phyloP scores from a whole-genome alignment of 106 monocot genomes.

The Acorus calamus region DNA sequence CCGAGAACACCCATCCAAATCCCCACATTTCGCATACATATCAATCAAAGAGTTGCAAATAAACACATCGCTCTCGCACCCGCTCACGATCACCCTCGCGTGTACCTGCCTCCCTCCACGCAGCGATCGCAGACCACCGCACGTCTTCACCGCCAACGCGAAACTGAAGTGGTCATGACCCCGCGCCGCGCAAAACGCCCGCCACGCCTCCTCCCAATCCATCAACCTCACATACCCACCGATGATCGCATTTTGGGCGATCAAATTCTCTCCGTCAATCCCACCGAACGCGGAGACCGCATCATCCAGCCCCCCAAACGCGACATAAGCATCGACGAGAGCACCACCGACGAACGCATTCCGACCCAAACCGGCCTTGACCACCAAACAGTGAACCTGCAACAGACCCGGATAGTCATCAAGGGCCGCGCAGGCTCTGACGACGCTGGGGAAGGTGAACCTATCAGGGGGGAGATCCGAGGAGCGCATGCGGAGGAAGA shows the following conservation, averaged over 20 bases:
- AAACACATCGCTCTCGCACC: constrained; percentile 11
- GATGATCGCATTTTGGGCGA: constrained; percentile 8
- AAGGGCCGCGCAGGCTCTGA: constrained; percentile 8
- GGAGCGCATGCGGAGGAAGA: constrained; percentile 8
- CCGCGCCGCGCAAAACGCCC: constrained; percentile 1
- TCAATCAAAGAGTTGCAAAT: constrained; percentile 18
- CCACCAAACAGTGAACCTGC: constrained; percentile 13
- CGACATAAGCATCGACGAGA: constrained; percentile 9
- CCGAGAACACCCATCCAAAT: not conserved
- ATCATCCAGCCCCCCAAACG: constrained; percentile 10
- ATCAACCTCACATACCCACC: constrained; percentile 8
- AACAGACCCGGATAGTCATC: not conserved
- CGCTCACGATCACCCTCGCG: constrained; percentile 4
- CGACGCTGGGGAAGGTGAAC: constrained; percentile 22
- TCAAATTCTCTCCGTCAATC: constrained; percentile 8
- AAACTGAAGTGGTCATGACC: constrained; percentile 16
- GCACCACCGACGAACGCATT: constrained; percentile 9
- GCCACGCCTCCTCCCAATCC: constrained; percentile 8
- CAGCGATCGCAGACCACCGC: constrained; percentile 12
- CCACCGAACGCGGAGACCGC: constrained; percentile 7
- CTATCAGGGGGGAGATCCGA: constrained; percentile 5
- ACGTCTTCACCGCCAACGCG: constrained; percentile 5
- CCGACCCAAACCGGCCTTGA: constrained; percentile 6
- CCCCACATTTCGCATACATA: constrained; percentile 16
- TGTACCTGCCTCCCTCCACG: constrained; percentile 16